Evolutionary conservation across 345 rosid species (phyloP), one percentile per base, ranked within the genome.

Genomic region (Cochlearia excelsa): DNA sequence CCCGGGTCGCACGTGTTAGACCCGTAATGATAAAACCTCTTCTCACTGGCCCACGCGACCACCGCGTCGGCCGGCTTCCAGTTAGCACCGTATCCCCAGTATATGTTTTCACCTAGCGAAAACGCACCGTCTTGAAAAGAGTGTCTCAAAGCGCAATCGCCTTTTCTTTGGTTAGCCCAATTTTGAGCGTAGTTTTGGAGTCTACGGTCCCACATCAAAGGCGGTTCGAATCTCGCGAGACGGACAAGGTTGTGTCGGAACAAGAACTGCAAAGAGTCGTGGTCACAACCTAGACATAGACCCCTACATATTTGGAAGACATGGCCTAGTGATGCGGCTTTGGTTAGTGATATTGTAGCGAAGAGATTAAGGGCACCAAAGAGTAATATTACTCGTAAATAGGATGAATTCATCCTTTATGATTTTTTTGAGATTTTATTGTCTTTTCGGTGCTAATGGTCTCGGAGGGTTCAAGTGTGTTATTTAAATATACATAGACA

Each of bases 81-180:
- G 16, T 63, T 47, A 0, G 83, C 60, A 2, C 96, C 98, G 9
- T 82, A 77, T 35, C 98, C 96, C 96, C 90, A 84, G 10, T 51
- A 92, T 26, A 83, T 75, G 64, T 88, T 92, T 77, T 92, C 98
- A 6, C 96, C 98, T 0, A 81, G 82, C 74, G 73, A 68, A 78
- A 80, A 88, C 4, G 46, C 70, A 0, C 74, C 84, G 60, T 84
- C 80, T 1, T 87, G 78, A 40, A 83, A 77, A 1, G 98, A 88
- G 42, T 88, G 98, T 40, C 61, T 62, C 53, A 80, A 47, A 52
- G 76, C 74, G 75, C 96, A 92, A 66, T 86, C 95, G 9, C 60
- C 42, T 57, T 33, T 72, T 49, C 98, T 75, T 57, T 74, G 77
- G n/a, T 65, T 66, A n/a, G 90, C 98, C 96, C 98, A 92, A 77